These are phyloP conservation scores for Musa schizocarpa DNA, from an alignment of 176 grass and related monocot species.

Conservation along the genomic window DNA sequence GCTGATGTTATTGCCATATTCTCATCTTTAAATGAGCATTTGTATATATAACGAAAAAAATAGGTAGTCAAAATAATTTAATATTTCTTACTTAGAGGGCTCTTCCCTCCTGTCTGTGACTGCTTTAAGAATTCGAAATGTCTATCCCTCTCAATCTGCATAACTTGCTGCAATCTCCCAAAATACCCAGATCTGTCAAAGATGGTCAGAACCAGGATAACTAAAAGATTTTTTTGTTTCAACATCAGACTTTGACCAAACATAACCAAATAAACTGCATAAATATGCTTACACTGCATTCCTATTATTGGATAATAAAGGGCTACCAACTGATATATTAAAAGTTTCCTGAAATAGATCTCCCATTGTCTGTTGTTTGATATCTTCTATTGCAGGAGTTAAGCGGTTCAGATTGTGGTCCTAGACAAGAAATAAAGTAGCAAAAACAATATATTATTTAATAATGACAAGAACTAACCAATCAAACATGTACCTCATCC, in stretches of 20 bases:
- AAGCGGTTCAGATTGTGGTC: slow-evolving; percentile 40
- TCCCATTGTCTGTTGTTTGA: slow-evolving; percentile 59
- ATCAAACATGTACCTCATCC: slow-evolving; percentile 49
- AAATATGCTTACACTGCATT: slow-evolving; percentile 34
- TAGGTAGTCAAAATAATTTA: background rate
- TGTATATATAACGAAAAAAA: background rate
- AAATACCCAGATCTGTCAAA: slow-evolving; percentile 52
- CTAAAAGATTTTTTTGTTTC: slow-evolving; percentile 13
- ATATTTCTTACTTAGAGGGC: slow-evolving; percentile 28
- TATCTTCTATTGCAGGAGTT: slow-evolving; percentile 37
- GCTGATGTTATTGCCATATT: background rate
- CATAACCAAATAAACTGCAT: background rate
- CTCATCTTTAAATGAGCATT: background rate
- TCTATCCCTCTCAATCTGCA: slow-evolving; percentile 76
- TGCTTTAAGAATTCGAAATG: slow-evolving; percentile 53
- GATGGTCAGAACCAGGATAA: slow-evolving; percentile 13
- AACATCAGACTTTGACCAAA: slow-evolving; percentile 11
- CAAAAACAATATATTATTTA: background rate
- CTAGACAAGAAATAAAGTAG: slow-evolving; percentile 36
- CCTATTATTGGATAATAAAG: slow-evolving; percentile 27
- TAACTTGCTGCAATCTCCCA: slow-evolving; percentile 62
- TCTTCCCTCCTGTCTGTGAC: slow-evolving; percentile 25
- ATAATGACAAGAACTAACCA: slow-evolving; percentile 10
- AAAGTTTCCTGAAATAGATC: slow-evolving; percentile 83
- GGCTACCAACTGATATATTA: slow-evolving; percentile 25